phyloP scores from a whole-genome alignment of 2,329 filamentous ascomycete species.

The Atkinsonella hypoxylon region DNA sequence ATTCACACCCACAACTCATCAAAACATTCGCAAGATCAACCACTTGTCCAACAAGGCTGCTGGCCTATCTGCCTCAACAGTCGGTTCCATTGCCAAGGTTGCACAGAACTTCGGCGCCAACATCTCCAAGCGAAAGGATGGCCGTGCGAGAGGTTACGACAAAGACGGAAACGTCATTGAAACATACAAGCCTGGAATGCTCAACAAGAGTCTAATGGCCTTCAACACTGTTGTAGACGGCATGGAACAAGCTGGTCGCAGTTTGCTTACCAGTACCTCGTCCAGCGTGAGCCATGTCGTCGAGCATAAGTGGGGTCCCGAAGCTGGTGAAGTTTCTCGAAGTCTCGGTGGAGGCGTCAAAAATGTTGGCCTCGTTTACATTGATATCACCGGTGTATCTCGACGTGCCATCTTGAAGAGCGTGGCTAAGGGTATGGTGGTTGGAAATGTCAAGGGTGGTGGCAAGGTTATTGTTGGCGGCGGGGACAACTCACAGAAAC shows the following conservation, averaged over 20 bases:
- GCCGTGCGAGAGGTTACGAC: slow-evolving; percentile 47
- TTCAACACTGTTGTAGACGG: slow-evolving; percentile 92
- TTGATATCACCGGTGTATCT: slow-evolving; percentile 88
- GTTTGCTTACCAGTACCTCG: slow-evolving; percentile 61
- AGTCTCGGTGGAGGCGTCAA: slow-evolving; percentile 77
- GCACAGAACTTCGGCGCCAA: slow-evolving; percentile 84
- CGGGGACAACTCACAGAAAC: slow-evolving; percentile 27
- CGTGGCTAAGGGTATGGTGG: slow-evolving; percentile 92
- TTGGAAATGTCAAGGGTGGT: slow-evolving; percentile 64
- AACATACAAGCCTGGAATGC: slow-evolving; percentile 73
- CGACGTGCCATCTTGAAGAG: slow-evolving; percentile 83
- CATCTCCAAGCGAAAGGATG: slow-evolving; percentile 42
- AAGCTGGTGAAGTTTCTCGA: slow-evolving; percentile 68
- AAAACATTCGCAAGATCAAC: slow-evolving; percentile 78
- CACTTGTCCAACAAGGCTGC: slow-evolving; percentile 73
- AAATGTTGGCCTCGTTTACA: slow-evolving; percentile 95
- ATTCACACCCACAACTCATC: slow-evolving; percentile 76
- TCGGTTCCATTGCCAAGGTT: slow-evolving; percentile 69
- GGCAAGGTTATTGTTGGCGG: slow-evolving; percentile 64
- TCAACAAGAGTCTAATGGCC: slow-evolving; percentile 95
- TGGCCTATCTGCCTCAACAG: slow-evolving; percentile 70
- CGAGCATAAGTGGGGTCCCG: slow-evolving; percentile 74
- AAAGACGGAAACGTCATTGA: slow-evolving; percentile 54
- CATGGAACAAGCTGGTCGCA: slow-evolving; percentile 75
- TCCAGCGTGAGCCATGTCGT: slow-evolving; percentile 77